Base-by-base conservation (phyloP, 2,329 filamentous ascomycete species). In the Venturia oleaginea region DNA sequence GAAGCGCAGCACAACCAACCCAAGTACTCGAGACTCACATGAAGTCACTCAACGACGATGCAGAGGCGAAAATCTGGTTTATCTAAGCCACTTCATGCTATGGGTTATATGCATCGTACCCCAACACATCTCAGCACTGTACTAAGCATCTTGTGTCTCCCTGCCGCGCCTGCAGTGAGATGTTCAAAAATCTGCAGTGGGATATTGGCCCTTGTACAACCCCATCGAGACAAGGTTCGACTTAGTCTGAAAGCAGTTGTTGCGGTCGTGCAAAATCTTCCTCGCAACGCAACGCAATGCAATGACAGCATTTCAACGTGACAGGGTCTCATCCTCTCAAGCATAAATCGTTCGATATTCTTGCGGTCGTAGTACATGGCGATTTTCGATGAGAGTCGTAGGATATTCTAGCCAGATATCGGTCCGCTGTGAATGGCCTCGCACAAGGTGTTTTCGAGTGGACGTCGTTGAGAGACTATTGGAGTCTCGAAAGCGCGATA, bases 201-300 rank as follows among this genome's bases (percentile, higher is more conserved):
- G 15, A 34, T 57, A 57, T 57, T 57, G 51, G 46, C 46, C 51
- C 30, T 34, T n/a, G 51, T 57, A 19, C 51, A 57, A 57, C 51
- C 2, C 34, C 46, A 27, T 30, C 51, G 30, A 34, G 30, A 22
- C 30, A 34, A 27, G 19, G 15, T 32, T 34, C 15, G 51, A 57
- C n/a, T 34, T 34, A 34, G 51, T 51, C 27, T 10, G 7, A 34
- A n/a, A 34, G 27, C 27, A 30, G 51, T 34, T 34, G 51, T 17
- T 57, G 51, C 30, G 51, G 51, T 34, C 19, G n/a, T 57, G 34
- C 51, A 57, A n/a, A n/a, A 57, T 22, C 8, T 34, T 57, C 51
- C 27, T 30, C 51, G 51, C 30, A 34, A 57, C 27, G 51, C 30
- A 57, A 32, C 51, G 51, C 51, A 57, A 22, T 57, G 51, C 19